Percentiles rank a stretch among this genome's conserved stretches.
These are phyloP conservation scores for Grammothele lineata DNA, from an alignment of 768 basidiomycete genomes.

Conservation along the genomic window DNA sequence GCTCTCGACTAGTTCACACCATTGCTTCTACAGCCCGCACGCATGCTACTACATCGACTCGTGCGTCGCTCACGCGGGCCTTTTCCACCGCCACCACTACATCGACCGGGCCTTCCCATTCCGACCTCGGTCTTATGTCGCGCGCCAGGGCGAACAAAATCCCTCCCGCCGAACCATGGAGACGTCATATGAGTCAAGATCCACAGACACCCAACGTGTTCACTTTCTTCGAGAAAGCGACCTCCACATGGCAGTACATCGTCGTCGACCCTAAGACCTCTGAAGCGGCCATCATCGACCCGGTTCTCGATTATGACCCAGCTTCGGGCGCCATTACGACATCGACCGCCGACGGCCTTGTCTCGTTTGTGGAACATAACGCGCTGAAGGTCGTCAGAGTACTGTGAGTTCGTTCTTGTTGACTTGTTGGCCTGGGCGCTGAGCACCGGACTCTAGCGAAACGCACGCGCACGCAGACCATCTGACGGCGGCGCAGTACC, in stretches of 20 bases:
- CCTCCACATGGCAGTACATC: slow-evolving; percentile 46
- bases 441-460: slow-evolving; percentile 20
- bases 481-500: slow-evolving; percentile 33
- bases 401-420: slow-evolving; percentile 22
- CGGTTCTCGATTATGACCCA: slow-evolving; percentile 34
- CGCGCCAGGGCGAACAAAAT: slow-evolving; percentile 5
- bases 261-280: slow-evolving; percentile 50
- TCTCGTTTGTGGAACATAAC: slow-evolving; percentile 28
- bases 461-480: slow-evolving; percentile 39
- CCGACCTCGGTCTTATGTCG: slow-evolving; percentile 4
- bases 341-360: slow-evolving; percentile 28
- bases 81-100: too few species aligned
- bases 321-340: slow-evolving; percentile 29
- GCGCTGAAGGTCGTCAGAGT: slow-evolving; percentile 29
- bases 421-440: not conserved
- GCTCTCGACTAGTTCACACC: too few species aligned
- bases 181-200: slow-evolving; percentile 15
- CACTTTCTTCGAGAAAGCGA: slow-evolving; percentile 26
- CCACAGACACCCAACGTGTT: slow-evolving; percentile 21
- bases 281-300: slow-evolving; percentile 37
- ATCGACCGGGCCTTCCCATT: not conserved
- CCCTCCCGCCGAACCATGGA: slow-evolving; percentile 21
- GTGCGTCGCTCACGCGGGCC: too few species aligned
- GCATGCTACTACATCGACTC: too few species aligned
- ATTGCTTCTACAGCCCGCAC: too few species aligned